Percentiles rank a stretch among this genome's conserved stretches.
These are phyloP conservation scores for Cantharellus anzutake DNA, from an alignment of 768 basidiomycete species.

Conservation along the genomic window DNA sequence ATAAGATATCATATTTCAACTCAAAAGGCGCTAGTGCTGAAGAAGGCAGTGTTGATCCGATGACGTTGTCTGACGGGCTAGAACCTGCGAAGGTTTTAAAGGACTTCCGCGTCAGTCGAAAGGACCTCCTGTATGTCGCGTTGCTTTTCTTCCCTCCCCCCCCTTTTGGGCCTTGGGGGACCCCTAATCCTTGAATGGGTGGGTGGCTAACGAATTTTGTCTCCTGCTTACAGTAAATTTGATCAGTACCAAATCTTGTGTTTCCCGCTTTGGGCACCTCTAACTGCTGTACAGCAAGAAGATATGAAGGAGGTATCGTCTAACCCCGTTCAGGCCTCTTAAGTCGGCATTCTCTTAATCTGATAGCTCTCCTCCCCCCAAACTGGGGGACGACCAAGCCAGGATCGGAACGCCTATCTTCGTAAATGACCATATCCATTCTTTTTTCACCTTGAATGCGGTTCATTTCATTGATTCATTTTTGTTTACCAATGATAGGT, in stretches of 20 bases:
- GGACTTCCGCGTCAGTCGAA: constrained; percentile 29
- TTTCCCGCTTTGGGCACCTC: constrained; percentile 50
- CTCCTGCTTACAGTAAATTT: constrained; percentile 26
- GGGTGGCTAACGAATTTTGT: constrained; percentile 11
- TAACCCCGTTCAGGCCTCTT: neutral
- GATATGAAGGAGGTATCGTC: constrained; percentile 27
- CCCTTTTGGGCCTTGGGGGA: neutral
- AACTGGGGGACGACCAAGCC: no score
- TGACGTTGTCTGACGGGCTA: constrained; percentile 7
- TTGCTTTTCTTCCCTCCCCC: neutral
- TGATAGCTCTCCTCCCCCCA: no score
- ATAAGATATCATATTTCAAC: no score
- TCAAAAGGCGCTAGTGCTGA: neutral
- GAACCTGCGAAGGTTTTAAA: constrained; percentile 22
- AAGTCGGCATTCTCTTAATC: no score
- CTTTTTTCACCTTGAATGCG: no score
- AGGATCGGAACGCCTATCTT: no score
- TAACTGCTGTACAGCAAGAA: constrained; percentile 33
- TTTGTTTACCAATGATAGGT: no score
- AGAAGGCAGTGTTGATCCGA: neutral
- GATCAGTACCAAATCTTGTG: constrained; percentile 66
- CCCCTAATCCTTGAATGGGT: constrained; percentile 8
- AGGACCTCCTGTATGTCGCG: constrained; percentile 24
- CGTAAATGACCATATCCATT: no score
- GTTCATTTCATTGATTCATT: no score